Conservation (phyloP, 2,329 filamentous ascomycete genomes). For the Cladosporium sp. region DNA sequence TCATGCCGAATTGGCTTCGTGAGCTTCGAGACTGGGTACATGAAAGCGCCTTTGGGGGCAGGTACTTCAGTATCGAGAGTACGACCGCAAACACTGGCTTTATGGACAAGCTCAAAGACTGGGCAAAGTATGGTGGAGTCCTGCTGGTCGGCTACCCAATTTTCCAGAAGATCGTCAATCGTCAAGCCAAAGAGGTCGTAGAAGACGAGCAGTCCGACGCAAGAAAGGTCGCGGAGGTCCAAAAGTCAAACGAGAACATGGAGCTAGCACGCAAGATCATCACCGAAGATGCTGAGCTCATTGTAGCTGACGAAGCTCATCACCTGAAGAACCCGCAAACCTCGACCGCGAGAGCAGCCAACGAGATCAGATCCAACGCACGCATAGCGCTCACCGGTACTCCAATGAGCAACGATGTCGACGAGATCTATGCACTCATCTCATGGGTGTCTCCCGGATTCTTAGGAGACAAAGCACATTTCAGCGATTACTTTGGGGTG, state of each 20-base stretch:
- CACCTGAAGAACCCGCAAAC: constrained; percentile 67
- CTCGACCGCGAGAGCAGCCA: constrained; percentile 56
- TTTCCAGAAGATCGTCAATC: constrained; percentile 54
- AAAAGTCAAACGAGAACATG: constrained; percentile 38
- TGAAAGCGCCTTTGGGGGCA: constrained; percentile 42
- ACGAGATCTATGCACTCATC: constrained; percentile 85
- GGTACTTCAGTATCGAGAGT: constrained; percentile 58
- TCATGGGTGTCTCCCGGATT: constrained; percentile 83
- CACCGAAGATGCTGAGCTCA: constrained; percentile 65
- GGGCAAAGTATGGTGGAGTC: constrained; percentile 68
- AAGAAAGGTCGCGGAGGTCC: background rate
- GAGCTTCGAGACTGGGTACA: constrained; percentile 71
- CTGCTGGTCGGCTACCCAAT: constrained; percentile 76
- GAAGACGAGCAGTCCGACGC: constrained; percentile 43
- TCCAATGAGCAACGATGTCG: constrained; percentile 79
- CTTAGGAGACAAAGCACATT: constrained; percentile 68
- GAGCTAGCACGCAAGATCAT: constrained; percentile 53
- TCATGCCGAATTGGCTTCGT: constrained; percentile 81
- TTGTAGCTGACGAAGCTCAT: constrained; percentile 86
- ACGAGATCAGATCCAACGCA: constrained; percentile 64
- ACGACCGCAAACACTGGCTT: constrained; percentile 43
- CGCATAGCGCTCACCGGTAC: constrained; percentile 86
- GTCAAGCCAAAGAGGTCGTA: constrained; percentile 48
- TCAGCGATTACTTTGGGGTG: constrained; percentile 67
- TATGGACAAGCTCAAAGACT: constrained; percentile 53